phyloP scores from a whole-genome alignment of 2,329 filamentous ascomycete species.

The Metarhizium brunneum region DNA sequence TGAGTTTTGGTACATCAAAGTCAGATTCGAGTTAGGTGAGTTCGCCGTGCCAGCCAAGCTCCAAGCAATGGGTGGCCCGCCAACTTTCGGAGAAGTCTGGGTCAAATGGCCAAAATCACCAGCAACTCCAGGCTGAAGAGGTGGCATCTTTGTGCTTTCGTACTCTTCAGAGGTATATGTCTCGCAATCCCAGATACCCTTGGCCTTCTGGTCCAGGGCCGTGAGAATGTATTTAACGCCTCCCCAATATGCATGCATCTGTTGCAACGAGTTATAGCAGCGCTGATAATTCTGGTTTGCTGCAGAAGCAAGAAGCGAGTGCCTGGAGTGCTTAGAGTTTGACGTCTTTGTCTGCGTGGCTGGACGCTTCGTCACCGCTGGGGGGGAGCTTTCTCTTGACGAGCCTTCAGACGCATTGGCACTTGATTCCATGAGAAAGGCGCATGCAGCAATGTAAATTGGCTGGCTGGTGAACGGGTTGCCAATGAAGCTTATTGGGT shows the following conservation, averaged over 20 bases:
- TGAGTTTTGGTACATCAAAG: constrained; percentile 63
- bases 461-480: constrained; percentile 87
- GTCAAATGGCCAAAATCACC: constrained; percentile 32
- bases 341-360: constrained; percentile 9
- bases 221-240: constrained; percentile 82
- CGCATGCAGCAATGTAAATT: constrained; percentile 85
- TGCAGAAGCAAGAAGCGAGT: constrained; percentile 68
- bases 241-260: constrained; percentile 77
- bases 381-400: constrained; percentile 46
- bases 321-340: constrained; percentile 44
- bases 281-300: constrained; percentile 81
- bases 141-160: constrained; percentile 53
- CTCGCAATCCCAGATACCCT: constrained; percentile 73
- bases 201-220: constrained; percentile 77
- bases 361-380: constrained; percentile 11
- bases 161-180: constrained; percentile 65
- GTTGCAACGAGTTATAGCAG: constrained; percentile 75
- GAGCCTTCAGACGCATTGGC: constrained; percentile 56
- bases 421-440: constrained; percentile 76
- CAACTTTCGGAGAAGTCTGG: constrained; percentile 36
- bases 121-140: constrained; percentile 26
- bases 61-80: constrained; percentile 58
- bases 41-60: constrained; percentile 82
- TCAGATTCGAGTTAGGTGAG: constrained; percentile 74
- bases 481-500: constrained; percentile 75